A percentile compares a stretch with the other conserved stretches of the same genome.
phyloP scores from a whole-genome alignment of 192 early-diverging fungal genomes.

The Mortierella antarctica region DNA sequence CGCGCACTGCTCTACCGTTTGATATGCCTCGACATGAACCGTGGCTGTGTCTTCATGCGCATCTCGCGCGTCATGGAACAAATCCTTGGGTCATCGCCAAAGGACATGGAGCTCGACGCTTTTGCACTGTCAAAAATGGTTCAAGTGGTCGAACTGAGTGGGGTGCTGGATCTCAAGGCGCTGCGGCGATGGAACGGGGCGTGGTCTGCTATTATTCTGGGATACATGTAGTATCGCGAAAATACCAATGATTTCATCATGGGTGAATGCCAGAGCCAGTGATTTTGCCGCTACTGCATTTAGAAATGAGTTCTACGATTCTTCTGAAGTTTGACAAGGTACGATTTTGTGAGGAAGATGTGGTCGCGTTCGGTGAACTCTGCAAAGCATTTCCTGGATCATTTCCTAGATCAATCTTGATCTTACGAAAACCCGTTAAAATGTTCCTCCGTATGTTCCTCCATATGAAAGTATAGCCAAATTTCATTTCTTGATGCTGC shows the following conservation, averaged over 20 bases:
- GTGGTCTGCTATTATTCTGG: conserved; percentile 46
- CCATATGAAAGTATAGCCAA: no score
- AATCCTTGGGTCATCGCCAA: conserved; percentile 27
- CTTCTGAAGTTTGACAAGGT: no score
- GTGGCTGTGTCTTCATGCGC: conserved; percentile 32
- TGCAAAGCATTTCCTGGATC: no score
- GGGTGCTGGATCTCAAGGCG: conserved; percentile 32
- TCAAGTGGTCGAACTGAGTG: conserved; percentile 37
- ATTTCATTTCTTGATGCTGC: no score
- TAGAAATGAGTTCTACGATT: no score
- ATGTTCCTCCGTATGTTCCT: no score
- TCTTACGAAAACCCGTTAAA: no score
- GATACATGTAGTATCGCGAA: conserved; percentile 22
- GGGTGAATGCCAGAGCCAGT: not conserved
- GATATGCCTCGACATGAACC: conserved; percentile 36
- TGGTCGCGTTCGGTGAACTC: no score
- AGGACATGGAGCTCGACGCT: conserved; percentile 45
- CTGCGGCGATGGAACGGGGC: conserved; percentile 45
- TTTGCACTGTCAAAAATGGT: conserved; percentile 47
- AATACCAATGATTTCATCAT: not conserved
- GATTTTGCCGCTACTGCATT: no score
- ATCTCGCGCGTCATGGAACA: conserved; percentile 35
- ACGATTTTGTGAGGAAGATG: no score
- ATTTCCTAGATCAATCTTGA: no score
- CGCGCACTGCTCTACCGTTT: conserved; percentile 33